Evolutionary conservation across 2,329 filamentous ascomycete species (phyloP), one percentile per base, ranked within the genome.

Genomic region (Delphinella strobiligena): DNA sequence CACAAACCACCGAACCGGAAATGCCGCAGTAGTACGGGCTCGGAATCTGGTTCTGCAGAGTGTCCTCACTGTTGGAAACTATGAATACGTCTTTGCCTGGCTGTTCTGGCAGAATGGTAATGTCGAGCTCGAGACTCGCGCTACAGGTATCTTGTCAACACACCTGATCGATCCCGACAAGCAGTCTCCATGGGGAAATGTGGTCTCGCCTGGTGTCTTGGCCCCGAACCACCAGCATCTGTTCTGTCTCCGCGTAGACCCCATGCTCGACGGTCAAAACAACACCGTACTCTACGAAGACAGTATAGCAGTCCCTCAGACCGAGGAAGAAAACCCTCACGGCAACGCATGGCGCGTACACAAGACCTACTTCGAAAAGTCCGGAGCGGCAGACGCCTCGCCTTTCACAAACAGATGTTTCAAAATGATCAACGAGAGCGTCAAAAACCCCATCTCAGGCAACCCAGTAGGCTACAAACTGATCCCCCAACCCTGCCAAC

Each of bases 171-270:
- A 78, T 50, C 75, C 78, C 0, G 82, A 76, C 34, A 87, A 94
- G 61, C 80, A 82, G 8, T 68, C 82, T 19, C 85, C 84, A 44
- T 94, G 85, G 84, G 88, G 88, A 42, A 93, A 86, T 0, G 80
- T 93, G 59, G 88, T 95, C 9, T 89, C 89, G 54, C 83, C 85
- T 0, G 80, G 84, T 31, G 86, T 94, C 54, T 93, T 94, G 54
- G 88, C 88, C 0, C 88, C 94, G 64, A 94, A 94, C 65, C 88
- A 94, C 61, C 87, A 95, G 62, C 88, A 95, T 59, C 72, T 95
- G 19, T 94, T 95, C 74, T 93, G 86, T 56, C 67, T 95, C 31
- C 83, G 88, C 31, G 67, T 94, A 31, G 83, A 95, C 57, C 75
- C 87, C 19, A 89, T 88, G 54, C 74, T 95, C 40, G 88, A 94